phyloP scores from a whole-genome alignment of 805 yeast species.

The Cyberlindnera maritima region DNA sequence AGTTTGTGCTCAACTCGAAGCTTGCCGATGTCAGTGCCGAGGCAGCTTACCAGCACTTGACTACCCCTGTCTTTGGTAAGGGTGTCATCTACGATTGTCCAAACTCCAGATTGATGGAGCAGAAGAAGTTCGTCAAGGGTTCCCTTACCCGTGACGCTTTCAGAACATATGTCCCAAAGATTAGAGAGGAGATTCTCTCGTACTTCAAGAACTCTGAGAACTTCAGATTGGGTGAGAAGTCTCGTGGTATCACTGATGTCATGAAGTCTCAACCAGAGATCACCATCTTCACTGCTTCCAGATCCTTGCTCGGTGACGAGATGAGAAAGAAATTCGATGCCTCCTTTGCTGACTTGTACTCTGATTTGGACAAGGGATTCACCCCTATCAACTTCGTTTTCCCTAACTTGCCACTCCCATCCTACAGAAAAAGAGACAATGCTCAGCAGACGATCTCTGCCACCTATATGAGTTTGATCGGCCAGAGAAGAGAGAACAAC shows the following conservation, averaged over 20 bases:
- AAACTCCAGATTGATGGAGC: slow-evolving; percentile 92
- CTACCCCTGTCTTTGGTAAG: slow-evolving; percentile 99
- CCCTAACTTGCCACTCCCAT: slow-evolving; percentile 88
- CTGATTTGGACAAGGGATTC: slow-evolving; percentile 95
- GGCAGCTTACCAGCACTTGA: slow-evolving; percentile 90
- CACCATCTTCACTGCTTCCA: slow-evolving; percentile 94
- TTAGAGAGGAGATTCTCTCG: slow-evolving; percentile 69
- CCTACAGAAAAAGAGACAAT: slow-evolving; percentile 77
- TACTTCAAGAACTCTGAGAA: slow-evolving; percentile 56
- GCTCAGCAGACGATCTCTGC: slow-evolving; percentile 81
- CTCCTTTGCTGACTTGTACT: slow-evolving; percentile 78
- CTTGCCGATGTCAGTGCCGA: slow-evolving; percentile 90
- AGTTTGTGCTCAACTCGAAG: slow-evolving; percentile 89
- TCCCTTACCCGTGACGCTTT: slow-evolving; percentile 87
- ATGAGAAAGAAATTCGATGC: slow-evolving; percentile 80
- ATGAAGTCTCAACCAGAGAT: slow-evolving; percentile 89
- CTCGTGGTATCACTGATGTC: slow-evolving; percentile 58
- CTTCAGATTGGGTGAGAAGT: slow-evolving; percentile 40
- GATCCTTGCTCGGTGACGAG: slow-evolving; percentile 88
- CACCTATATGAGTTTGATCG: slow-evolving; percentile 79
- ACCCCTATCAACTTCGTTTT: slow-evolving; percentile 94
- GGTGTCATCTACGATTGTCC: slow-evolving; percentile 98
- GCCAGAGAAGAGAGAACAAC: slow-evolving; percentile 67
- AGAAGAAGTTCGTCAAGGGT: slow-evolving; percentile 91
- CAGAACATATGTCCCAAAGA: slow-evolving; percentile 81